phyloP scores from a whole-genome alignment of 768 basidiomycete genomes.

The Termitomyces sp. region DNA sequence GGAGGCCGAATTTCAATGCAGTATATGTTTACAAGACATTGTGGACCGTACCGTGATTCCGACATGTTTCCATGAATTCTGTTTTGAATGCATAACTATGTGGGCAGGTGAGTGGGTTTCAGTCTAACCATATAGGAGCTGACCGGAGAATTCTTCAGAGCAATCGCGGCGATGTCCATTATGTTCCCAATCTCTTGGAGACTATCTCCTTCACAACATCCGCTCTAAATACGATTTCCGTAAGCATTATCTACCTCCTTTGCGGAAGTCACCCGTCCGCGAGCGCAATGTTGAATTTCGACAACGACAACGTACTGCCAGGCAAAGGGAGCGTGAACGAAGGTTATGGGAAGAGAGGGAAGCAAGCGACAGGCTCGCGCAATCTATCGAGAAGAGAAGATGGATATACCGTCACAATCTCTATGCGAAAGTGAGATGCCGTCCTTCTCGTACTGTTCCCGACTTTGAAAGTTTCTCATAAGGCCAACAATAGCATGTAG shows the following conservation, averaged over 20 bases:
- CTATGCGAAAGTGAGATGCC: constrained; percentile 77
- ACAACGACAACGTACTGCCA: constrained; percentile 32
- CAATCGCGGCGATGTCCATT: constrained; percentile 81
- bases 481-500: constrained; percentile 71
- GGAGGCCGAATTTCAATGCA: constrained; percentile 62
- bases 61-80: constrained; percentile 89
- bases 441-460: neutral
- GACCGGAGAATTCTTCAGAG: constrained; percentile 35
- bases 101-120: constrained; percentile 73
- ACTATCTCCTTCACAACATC: constrained; percentile 78
- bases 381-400: constrained; percentile 67
- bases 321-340: constrained; percentile 57
- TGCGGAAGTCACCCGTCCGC: constrained; percentile 42
- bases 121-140: neutral
- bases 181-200: constrained; percentile 65
- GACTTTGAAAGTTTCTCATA: neutral
- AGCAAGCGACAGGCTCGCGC: constrained; percentile 69
- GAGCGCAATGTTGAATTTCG: constrained; percentile 20
- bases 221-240: constrained; percentile 79
- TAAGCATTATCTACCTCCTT: constrained; percentile 73
- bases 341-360: constrained; percentile 49
- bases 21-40: constrained; percentile 81
- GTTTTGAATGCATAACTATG: constrained; percentile 84
- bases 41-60: constrained; percentile 81
- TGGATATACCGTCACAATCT: constrained; percentile 81